phyloP scores from a whole-genome alignment of 352 stramenopile genomes.

The Phytophthora pistaciae region DNA sequence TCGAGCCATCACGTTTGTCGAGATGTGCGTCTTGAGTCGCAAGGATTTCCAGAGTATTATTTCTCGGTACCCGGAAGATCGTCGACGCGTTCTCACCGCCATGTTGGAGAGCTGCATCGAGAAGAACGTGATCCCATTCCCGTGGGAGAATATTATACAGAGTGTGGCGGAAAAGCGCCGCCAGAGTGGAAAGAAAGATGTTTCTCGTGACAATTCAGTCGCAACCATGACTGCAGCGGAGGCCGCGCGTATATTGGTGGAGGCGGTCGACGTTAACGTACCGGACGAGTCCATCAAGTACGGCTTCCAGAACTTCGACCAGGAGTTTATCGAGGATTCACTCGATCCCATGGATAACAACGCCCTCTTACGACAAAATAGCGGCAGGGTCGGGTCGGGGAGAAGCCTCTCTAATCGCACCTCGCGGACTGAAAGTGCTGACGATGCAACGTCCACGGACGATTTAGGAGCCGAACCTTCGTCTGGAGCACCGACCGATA shows the following conservation, averaged over 20 bases:
- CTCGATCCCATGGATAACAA: background rate
- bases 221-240: background rate
- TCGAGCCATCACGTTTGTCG: conserved; percentile 28
- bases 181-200: background rate
- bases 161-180: background rate
- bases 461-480: background rate
- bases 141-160: conserved; percentile 12
- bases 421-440: background rate
- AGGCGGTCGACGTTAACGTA: conserved; percentile 1
- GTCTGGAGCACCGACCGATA: background rate
- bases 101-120: conserved; percentile 20
- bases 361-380: too few species aligned
- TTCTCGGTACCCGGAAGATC: conserved; percentile 10
- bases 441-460: background rate
- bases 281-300: conserved; percentile 18
- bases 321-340: conserved; percentile 1
- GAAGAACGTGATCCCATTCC: conserved; percentile 5
- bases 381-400: too few species aligned
- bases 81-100: conserved; percentile 5
- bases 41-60: conserved; percentile 12
- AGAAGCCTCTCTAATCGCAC: background rate
- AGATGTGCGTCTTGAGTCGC: conserved; percentile 21
- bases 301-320: conserved; percentile 6
- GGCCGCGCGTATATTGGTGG: conserved; percentile 4
- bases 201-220: background rate